phyloP scores from a whole-genome alignment of 2,329 filamentous ascomycete species.

The Fusarium siculi region DNA sequence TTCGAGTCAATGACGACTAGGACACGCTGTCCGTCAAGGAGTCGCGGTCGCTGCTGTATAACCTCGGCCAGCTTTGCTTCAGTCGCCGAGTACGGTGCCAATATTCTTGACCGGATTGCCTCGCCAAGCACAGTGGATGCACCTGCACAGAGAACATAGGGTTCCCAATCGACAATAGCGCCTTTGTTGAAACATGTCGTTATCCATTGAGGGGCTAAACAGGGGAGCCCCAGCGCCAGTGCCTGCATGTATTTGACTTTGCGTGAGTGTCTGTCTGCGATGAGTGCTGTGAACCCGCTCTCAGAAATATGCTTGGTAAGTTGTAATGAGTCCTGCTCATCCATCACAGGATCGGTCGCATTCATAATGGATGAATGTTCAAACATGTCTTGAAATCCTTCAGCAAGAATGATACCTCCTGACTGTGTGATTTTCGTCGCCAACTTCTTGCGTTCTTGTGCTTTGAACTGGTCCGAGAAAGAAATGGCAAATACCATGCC shows the following conservation, averaged over 20 bases:
- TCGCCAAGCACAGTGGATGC: conserved; percentile 80
- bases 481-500: conserved; percentile 92
- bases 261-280: conserved; percentile 86
- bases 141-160: conserved; percentile 88
- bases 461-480: conserved; percentile 62
- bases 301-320: conserved; percentile 64
- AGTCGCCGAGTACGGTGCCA: conserved; percentile 69
- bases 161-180: conserved; percentile 75
- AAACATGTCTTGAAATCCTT: conserved; percentile 87
- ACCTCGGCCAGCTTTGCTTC: conserved; percentile 67
- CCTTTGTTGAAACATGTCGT: conserved; percentile 73
- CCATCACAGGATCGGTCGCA: conserved; percentile 46
- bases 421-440: conserved; percentile 72
- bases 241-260: conserved; percentile 96
- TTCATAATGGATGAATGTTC: conserved; percentile 55
- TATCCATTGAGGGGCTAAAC: conserved; percentile 85
- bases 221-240: conserved; percentile 87
- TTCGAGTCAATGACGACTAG: conserved; percentile 72
- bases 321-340: conserved; percentile 54
- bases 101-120: conserved; percentile 77
- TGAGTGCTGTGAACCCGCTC: conserved; percentile 83
- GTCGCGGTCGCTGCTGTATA: conserved; percentile 67
- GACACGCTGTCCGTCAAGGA: conserved; percentile 73
- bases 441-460: conserved; percentile 57
- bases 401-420: conserved; percentile 76